Conservation (phyloP, 192 early-diverging fungal genomes). For the Rhizophagus clarus region DNA sequence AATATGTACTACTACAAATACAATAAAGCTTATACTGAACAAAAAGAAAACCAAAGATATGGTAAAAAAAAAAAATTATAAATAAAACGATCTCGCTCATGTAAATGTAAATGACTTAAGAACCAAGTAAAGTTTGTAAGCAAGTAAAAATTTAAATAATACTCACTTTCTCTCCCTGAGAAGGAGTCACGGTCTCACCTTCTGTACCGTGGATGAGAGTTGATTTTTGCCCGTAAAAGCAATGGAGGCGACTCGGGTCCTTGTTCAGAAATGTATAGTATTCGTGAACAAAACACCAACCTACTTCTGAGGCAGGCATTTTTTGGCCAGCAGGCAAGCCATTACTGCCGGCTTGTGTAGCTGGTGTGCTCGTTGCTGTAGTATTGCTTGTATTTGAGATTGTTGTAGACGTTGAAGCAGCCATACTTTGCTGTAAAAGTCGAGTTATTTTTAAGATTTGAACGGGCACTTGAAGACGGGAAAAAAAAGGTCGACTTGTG, state of each 20-base stretch:
- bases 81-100: neutral
- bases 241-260: constrained; percentile 76
- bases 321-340: constrained; percentile 38
- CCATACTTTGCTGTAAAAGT: neutral
- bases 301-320: constrained; percentile 66
- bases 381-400: constrained; percentile 17
- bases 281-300: constrained; percentile 92
- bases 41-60: no score
- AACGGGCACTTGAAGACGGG: no score
- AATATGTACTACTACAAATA: neutral
- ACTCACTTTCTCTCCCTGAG: constrained; percentile 72
- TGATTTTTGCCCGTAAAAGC: constrained; percentile 88
- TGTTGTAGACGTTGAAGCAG: neutral
- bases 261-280: constrained; percentile 93
- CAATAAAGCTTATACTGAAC: neutral
- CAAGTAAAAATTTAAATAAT: neutral
- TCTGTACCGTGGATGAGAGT: constrained; percentile 82
- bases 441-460: neutral
- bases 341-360: constrained; percentile 27
- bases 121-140: neutral
- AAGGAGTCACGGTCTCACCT: constrained; percentile 67
- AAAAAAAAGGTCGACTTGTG: no score
- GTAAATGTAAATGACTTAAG: neutral
- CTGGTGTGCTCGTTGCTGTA: constrained; percentile 38
- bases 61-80: no score